Conservation (phyloP, 768 basidiomycete genomes). For the Tremella mesenterica region DNA sequence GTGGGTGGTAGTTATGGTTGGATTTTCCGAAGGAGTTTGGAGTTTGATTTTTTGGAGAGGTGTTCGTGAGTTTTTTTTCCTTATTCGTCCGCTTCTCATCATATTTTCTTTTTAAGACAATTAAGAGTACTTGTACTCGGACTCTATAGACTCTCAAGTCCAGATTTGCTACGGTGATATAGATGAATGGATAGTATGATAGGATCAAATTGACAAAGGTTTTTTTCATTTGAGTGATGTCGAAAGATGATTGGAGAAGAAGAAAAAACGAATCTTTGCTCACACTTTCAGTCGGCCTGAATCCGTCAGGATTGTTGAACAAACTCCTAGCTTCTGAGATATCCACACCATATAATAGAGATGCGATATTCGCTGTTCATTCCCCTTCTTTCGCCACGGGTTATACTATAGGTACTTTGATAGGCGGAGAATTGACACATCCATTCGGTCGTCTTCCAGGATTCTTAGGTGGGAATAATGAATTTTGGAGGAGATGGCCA, state of each 20-base stretch:
- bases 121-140: too few relatives aligned
- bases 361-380: not conserved
- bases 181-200: too few relatives aligned
- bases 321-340: not conserved
- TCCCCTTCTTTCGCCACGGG: constrained; percentile 2
- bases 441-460: not conserved
- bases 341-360: not conserved
- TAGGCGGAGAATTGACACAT: constrained; percentile 1
- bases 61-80: not conserved
- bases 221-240: too few relatives aligned
- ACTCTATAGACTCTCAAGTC: too few relatives aligned
- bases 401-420: constrained; percentile 3
- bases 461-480: constrained; percentile 6
- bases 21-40: not conserved
- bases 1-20: not conserved
- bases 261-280: not conserved
- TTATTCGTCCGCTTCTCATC: too few relatives aligned
- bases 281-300: constrained; percentile 1
- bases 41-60: constrained; percentile 2
- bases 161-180: too few relatives aligned
- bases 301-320: not conserved
- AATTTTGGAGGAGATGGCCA: constrained; percentile 18
- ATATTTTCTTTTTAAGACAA: too few relatives aligned
- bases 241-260: too few relatives aligned
- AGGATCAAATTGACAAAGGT: too few relatives aligned